Base-by-base conservation (phyloP, 1,284 basidiomycete genomes). In the Mycena citricolor region DNA sequence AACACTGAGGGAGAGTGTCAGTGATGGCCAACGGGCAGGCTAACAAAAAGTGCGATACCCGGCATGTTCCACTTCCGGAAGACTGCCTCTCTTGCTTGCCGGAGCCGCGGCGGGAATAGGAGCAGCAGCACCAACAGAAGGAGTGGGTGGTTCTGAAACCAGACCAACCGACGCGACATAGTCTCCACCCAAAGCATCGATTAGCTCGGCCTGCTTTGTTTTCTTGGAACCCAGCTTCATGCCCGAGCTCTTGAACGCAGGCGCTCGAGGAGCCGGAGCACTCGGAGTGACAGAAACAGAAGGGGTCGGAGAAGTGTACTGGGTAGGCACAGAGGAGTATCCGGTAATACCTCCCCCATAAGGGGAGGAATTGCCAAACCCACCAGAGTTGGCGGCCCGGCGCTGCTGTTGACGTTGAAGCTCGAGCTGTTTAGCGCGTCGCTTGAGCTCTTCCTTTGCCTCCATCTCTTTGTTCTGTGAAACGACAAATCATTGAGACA, bases 201-300 rank as follows among this genome's bases (percentile, higher is more conserved):
- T 68, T 16, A 98, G 68, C 55, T 95, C 93, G 16, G 87, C 83
- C 55, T 90, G 86, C 58, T 86, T 86, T 38, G 85, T 86, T 68
- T 93, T 95, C 71, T 95, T 97, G 57, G 81, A 78, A 4, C 94
- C 94, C n/a, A 99, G 78, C 63, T 98, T 97, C 95, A 99, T 98
- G 23, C 95, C 94, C 24, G 86, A 82, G 40, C 88, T 85, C 74
- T 97, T 97, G 83, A 99, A 98, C 1, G 89, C 82, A 8, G 90
- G 86, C 0, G 77, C 58, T 32, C 70, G 64, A 14, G 74, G 70
- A 4, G 79, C 74, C 0, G 81, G 73, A 0, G 83, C 76, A 0
- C 70, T 67, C 1, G 54, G 55, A 29, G 52, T 57, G 17, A 67
- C 70, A 21, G 79, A 56, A 3, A 67, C 55, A 1, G 74, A 58